phyloP scores from a whole-genome alignment of 208 protist species.

The Trypanosoma platydactyli region DNA sequence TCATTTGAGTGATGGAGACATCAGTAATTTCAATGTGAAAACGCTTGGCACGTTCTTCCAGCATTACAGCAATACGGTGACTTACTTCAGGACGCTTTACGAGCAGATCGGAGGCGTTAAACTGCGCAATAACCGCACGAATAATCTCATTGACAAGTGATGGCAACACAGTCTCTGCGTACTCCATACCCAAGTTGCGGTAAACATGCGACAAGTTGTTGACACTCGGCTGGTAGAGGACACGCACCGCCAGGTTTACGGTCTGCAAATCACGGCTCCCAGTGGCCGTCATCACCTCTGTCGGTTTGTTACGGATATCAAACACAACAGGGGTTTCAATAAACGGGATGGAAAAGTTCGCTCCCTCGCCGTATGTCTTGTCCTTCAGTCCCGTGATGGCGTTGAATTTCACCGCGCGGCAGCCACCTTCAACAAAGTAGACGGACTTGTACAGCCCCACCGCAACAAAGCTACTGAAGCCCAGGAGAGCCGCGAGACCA shows the following conservation, averaged over 20 bases:
- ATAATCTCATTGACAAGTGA: slow-evolving; percentile 99
- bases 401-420: slow-evolving; percentile 97
- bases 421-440: slow-evolving; percentile 96
- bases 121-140: slow-evolving; percentile 98
- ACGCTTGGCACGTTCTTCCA: slow-evolving; percentile 94
- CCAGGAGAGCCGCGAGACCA: slow-evolving; percentile 54
- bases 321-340: slow-evolving; percentile 97
- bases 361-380: slow-evolving; percentile 93
- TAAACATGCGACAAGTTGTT: slow-evolving; percentile 94
- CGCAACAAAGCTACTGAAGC: slow-evolving; percentile 45
- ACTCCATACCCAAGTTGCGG: slow-evolving; percentile 95
- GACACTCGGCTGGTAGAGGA: slow-evolving; percentile 96
- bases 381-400: slow-evolving; percentile 93
- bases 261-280: slow-evolving; percentile 97
- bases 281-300: slow-evolving; percentile 87
- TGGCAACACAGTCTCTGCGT: slow-evolving; percentile 97
- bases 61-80: slow-evolving; percentile 88
- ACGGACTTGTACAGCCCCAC: slow-evolving; percentile 87
- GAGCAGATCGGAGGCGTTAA: slow-evolving; percentile 98
- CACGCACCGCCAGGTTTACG: slow-evolving; percentile 98
- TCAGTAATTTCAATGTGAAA: slow-evolving; percentile 98
- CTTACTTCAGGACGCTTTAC: slow-evolving; percentile 95
- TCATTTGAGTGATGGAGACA: slow-evolving; percentile 97
- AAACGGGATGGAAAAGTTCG: slow-evolving; percentile 96
- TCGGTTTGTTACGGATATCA: slow-evolving; percentile 94